Base-by-base conservation (phyloP, 148 eudicot genomes). In the Beta vulgaris region DNA sequence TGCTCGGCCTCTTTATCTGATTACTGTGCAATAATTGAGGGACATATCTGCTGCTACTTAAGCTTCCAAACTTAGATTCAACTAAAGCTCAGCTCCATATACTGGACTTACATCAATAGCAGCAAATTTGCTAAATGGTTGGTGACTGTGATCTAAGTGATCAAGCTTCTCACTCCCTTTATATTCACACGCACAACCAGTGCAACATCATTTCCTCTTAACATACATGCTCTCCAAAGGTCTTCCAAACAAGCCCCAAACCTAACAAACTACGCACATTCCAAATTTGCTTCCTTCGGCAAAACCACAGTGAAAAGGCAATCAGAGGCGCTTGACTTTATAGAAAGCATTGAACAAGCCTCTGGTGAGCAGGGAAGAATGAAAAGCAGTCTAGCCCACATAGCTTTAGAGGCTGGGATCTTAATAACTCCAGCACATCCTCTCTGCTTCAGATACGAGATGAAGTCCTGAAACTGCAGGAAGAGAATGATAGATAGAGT, bases 391-490 rank as follows among this genome's bases (percentile, higher is more conserved):
- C 97, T 88, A 18, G 94, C 83, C 99, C 99, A 92, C 43, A 88
- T 73, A 70, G 92, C 65, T 61, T 84, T 89, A 21, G 77, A 53
- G 36, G 93, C 90, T 16, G 96, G 92, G 72, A 95, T 83, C 86
- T 95, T 95, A 34, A 95, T 92, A 32, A 92, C 99, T 39, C 99
- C 99, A 8, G 91, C 96, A 84, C 94, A 95, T 69, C 91, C 97
- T 78, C 99, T 88, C 83, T 95, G 99, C 88, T 92, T 92, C 81
- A 95, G 81, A 83, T 95, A 95, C n/a, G 87, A 76, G 61, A 88
- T 82, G 62, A 92, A 95, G 77, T 92, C 97, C 78, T 91, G 99
- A 84, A 95, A 90, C 99, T 95, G 85, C 63, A 82, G 40, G 62
- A 69, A 40, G 40, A 44, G 71, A 65, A 25, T 39, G 12, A 36